phyloP scores from a whole-genome alignment of 768 basidiomycete genomes.

The Lentinus brumalis region DNA sequence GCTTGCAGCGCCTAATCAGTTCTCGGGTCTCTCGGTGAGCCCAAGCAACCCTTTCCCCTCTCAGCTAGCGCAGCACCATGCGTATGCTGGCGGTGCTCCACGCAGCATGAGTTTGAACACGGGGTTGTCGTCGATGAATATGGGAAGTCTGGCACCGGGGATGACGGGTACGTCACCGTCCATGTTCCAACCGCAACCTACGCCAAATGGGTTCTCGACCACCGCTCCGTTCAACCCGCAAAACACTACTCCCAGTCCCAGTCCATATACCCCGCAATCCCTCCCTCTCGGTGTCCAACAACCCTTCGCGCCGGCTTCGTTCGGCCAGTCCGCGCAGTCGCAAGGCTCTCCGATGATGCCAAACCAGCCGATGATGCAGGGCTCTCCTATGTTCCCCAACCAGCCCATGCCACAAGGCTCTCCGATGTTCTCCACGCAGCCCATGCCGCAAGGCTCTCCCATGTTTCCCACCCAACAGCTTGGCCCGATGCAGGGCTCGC shows the following conservation, averaged over 20 bases:
- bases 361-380: constrained; percentile 12
- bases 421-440: constrained; percentile 10
- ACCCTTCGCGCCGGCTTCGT: constrained; percentile 17
- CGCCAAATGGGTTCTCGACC: not conserved
- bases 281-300: constrained; percentile 8
- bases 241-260: constrained; percentile 20
- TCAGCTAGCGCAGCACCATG: constrained; percentile 15
- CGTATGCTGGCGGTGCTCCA: constrained; percentile 16
- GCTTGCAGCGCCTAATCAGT: constrained; percentile 17
- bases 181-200: constrained; percentile 14
- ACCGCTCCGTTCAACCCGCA: not conserved
- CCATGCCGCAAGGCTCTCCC: constrained; percentile 15
- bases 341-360: constrained; percentile 8
- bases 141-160: not conserved
- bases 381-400: constrained; percentile 12
- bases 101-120: constrained; percentile 28
- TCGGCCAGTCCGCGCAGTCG: constrained; percentile 7
- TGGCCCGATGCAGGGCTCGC: constrained; percentile 21
- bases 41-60: constrained; percentile 26
- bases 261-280: constrained; percentile 21
- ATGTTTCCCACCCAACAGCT: constrained; percentile 19
- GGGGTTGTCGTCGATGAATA: constrained; percentile 11
- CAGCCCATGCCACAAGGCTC: not conserved
- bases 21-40: constrained; percentile 24
- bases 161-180: constrained; percentile 17